A percentile compares a stretch with the other conserved stretches of the same genome.
Conservation (phyloP, 73 alveolate genomes). For the Durusdinium trenchii region DNA sequence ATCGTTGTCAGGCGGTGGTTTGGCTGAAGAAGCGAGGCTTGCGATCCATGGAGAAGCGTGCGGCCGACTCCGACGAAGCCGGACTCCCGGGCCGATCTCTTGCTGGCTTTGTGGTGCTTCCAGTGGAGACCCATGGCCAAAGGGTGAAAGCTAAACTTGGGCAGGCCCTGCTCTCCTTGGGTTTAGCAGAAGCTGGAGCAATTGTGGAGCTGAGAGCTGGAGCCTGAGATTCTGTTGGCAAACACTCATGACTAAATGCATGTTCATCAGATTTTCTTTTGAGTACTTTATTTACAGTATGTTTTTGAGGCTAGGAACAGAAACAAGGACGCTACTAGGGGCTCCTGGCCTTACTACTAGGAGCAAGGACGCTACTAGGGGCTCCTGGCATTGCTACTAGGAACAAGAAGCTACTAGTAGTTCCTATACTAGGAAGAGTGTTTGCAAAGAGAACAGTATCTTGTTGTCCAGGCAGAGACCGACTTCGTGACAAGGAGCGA, state of each 20-base stretch:
- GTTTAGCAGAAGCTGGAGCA: slow-evolving; percentile 37
- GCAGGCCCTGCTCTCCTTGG: slow-evolving; percentile 84
- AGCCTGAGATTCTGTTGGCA: no score
- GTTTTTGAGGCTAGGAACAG: no score
- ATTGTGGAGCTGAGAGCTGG: slow-evolving; percentile 81
- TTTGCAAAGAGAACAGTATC: no score
- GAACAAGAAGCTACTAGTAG: no score
- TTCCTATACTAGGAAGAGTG: no score
- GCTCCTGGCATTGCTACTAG: no score
- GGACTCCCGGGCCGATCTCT: neutral
- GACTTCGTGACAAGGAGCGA: slow-evolving; percentile 92
- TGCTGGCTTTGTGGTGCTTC: neutral
- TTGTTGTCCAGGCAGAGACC: slow-evolving; percentile 46
- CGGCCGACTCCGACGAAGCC: slow-evolving; percentile 67
- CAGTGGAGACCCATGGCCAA: neutral
- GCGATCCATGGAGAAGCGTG: slow-evolving; percentile 94
- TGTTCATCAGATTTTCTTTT: no score
- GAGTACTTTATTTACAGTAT: no score
- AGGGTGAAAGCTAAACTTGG: neutral
- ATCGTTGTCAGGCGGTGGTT: slow-evolving; percentile 68
- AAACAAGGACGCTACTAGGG: no score
- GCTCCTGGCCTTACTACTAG: no score
- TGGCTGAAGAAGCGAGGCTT: slow-evolving; percentile 93
- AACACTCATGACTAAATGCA: no score
- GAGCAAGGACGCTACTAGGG: no score